Evolutionary conservation across 2,329 filamentous ascomycete genomes (phyloP).

Genomic region (Alternaria incomplexa): DNA sequence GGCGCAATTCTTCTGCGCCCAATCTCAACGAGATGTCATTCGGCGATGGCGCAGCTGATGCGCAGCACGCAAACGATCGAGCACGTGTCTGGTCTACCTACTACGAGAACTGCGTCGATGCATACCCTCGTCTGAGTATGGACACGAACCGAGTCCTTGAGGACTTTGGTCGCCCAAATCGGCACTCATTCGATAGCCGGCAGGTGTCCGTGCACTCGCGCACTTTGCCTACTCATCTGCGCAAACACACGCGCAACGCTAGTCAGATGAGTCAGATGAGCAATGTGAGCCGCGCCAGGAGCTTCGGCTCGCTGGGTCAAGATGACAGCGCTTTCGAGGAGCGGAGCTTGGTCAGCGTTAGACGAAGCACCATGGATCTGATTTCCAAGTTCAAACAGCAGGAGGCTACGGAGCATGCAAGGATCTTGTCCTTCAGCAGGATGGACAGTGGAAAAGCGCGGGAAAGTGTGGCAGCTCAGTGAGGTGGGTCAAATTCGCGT

Average conservation of each 20-base stretch:
- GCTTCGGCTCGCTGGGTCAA: constrained; percentile 17
- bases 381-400: constrained; percentile 45
- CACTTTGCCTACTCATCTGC: constrained; percentile 16
- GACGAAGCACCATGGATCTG: constrained; percentile 52
- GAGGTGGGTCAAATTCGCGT: neutral
- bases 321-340: constrained; percentile 24
- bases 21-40: constrained; percentile 17
- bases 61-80: constrained; percentile 19
- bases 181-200: constrained; percentile 27
- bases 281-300: constrained; percentile 22
- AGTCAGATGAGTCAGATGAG: constrained; percentile 33
- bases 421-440: constrained; percentile 31
- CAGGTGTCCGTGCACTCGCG: constrained; percentile 19
- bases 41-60: constrained; percentile 18
- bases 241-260: constrained; percentile 25
- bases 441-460: constrained; percentile 12
- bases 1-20: constrained; percentile 29
- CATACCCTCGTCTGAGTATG: constrained; percentile 32
- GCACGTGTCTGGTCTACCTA: constrained; percentile 45
- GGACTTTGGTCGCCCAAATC: constrained; percentile 22
- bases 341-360: constrained; percentile 42
- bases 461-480: constrained; percentile 1
- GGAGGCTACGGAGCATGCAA: constrained; percentile 44
- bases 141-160: constrained; percentile 18
- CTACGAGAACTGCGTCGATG: constrained; percentile 43